Evolutionary conservation across 2,329 filamentous ascomycete genomes (phyloP), one percentile per base, ranked within the genome.

Genomic region (Penicillium paneum): DNA sequence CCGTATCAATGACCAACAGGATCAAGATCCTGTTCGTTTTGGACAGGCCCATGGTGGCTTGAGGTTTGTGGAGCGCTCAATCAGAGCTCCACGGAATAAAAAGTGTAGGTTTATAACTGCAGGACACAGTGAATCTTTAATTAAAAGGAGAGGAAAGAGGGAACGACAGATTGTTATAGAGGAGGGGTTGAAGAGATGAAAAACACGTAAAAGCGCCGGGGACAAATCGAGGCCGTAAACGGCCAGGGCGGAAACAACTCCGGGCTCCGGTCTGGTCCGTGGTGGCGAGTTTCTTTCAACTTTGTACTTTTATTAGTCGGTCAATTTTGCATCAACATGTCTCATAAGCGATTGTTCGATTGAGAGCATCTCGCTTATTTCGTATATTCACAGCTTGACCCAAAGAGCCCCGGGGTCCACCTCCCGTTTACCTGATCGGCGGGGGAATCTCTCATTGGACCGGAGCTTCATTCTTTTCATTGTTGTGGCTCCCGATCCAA

Each of bases 11-110:
- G 60, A 79, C 88, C 72, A 99, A 85, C 82, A 99, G 90, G 73
- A 97, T 88, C 76, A 89, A 83, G 72, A 99, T 97, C 73, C 93
- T 87, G 66, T 88, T 90, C 63, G 88, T 89, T 76, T 99, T 99
- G 69, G 92, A 95, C 81, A 93, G 89, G 61, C 83, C 88, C 91
- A 96, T 95, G 53, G 54, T 64, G 50, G 56, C 47, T 31, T 42
- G 19, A 19, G 46, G 46, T 55, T 58, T 54, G 62, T 15, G 28
- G 58, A 56, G 64, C 67, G 65, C 63, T 62, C 52, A 39, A 41
- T 59, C 60, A 57, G 57, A 50, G 64, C 44, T 38, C 49, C 51
- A 41, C 36, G 28, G 44, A 40, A 41, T 21, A 55, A 26, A 47
- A 54, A 44, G 41, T 35, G 26, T 36, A 17, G 24, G 10, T 1